Evolutionary conservation across 1,139 yeast species (phyloP), one percentile per base, ranked within the genome.

Genomic region (Geotrichum klebahnii): DNA sequence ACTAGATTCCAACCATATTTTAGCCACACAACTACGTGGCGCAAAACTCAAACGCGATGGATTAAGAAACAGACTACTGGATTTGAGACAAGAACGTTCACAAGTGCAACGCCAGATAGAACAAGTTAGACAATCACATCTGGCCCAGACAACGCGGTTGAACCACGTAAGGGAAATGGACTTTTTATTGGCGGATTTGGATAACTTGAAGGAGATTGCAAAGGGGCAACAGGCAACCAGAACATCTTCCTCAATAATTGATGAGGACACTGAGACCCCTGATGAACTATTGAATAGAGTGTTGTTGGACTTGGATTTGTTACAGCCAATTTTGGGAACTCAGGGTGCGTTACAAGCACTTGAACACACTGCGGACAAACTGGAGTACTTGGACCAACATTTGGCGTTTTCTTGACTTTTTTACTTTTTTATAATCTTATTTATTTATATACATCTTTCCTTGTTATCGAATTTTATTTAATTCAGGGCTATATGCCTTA

Each of bases 1-100:
- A 5, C 55, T 60, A 10, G 64, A 61, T 41, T 50, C 54, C 6
- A 56, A 56, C 44, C 46, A 46, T 23, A 49, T 60, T 3, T 50
- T 60, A 26, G 46, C 39, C 2, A 34, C 49, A 10, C 51, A 60
- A 10, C 52, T 57, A 31, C 53, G 55, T 17, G 52, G 56, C 24
- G 57, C 61, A 2, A 59, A 57, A 35, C 29, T 37, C 24, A 49
- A 51, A n/a, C 52, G 59, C 28, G 55, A 57, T 44, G 38, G 38
- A 4, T 50, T 62, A 19, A 57, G 63, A 12, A 43, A 49, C 2
- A 44, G 51, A 34, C 48, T 62, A 31, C 48, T 59, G 8, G 43
- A 48, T n/a, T 24, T 61, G 14, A 57, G 62, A 4, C 53, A 55
- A 26, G 52, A 58, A 29, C 53, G 62, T 17, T 43, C 55, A 10